A percentile compares a stretch with the other conserved stretches of the same genome.
Evolutionary conservation across 2,329 filamentous ascomycete species (phyloP).

Genomic region (Aureobasidium mangrovei): DNA sequence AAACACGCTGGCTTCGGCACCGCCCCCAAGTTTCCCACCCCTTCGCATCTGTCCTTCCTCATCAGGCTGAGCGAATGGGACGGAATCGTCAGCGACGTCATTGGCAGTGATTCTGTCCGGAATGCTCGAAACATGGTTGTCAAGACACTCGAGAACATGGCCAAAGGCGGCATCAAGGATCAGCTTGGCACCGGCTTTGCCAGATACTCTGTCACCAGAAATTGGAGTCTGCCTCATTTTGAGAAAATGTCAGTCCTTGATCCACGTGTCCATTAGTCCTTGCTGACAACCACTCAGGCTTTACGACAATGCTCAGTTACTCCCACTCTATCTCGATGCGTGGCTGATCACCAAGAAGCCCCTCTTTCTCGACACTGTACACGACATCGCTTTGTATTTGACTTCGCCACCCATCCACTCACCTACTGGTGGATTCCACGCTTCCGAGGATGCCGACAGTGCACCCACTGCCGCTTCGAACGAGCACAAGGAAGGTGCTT

Average conservation of each 20-base stretch:
- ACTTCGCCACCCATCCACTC: constrained; percentile 61
- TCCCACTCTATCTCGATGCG: constrained; percentile 77
- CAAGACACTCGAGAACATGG: constrained; percentile 71
- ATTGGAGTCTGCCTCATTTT: constrained; percentile 93
- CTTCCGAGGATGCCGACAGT: constrained; percentile 86
- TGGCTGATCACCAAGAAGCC: constrained; percentile 61
- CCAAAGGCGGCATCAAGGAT: constrained; percentile 61
- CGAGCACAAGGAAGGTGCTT: constrained; percentile 84
- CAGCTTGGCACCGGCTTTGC: constrained; percentile 71
- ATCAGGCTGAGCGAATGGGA: constrained; percentile 66
- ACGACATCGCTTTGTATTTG: constrained; percentile 81
- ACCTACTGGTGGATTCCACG: constrained; percentile 66
- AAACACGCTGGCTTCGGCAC: constrained; percentile 65
- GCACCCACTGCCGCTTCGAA: constrained; percentile 62
- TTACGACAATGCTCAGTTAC: constrained; percentile 79
- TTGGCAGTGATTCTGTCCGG: constrained; percentile 70
- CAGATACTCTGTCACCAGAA: constrained; percentile 78
- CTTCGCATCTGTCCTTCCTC: constrained; percentile 75
- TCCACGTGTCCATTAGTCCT: background rate
- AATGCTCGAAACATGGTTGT: constrained; percentile 71
- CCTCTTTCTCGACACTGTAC: constrained; percentile 68
- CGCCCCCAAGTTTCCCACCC: constrained; percentile 84
- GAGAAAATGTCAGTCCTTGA: constrained; percentile 63
- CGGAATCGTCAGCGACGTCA: constrained; percentile 66
- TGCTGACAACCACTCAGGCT: constrained; percentile 37